Percentiles rank a stretch among this genome's conserved stretches.
Conservation (phyloP, 768 basidiomycete genomes). For the Russula abietina region DNA sequence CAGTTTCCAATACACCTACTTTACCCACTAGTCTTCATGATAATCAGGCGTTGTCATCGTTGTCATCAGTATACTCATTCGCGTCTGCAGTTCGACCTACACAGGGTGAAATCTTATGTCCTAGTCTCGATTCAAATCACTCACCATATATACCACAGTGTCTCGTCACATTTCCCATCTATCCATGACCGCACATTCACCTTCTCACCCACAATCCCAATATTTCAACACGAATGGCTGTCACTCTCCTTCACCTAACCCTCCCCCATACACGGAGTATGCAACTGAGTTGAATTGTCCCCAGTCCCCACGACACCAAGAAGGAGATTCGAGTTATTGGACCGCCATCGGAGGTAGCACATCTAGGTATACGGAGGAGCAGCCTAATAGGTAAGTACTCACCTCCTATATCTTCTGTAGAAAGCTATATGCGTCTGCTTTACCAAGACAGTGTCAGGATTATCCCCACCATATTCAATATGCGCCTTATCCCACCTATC, state of each 20-base stretch:
- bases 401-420: neutral
- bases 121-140: neutral
- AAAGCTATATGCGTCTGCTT: slow-evolving; percentile 20
- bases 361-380: slow-evolving; percentile 51
- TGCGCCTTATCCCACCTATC: slow-evolving; percentile 39
- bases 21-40: slow-evolving; percentile 52
- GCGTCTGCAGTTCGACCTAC: slow-evolving; percentile 72
- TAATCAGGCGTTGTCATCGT: slow-evolving; percentile 57
- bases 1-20: slow-evolving; percentile 2
- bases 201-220: slow-evolving; percentile 51
- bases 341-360: slow-evolving; percentile 55
- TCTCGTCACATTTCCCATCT: slow-evolving; percentile 59
- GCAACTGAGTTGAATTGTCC: slow-evolving; percentile 55
- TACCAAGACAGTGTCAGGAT: slow-evolving; percentile 26
- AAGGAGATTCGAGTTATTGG: slow-evolving; percentile 56
- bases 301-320: slow-evolving; percentile 40
- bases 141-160: slow-evolving; percentile 38
- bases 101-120: slow-evolving; percentile 46
- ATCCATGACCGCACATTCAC: slow-evolving; percentile 51
- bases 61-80: slow-evolving; percentile 64
- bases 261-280: slow-evolving; percentile 63
- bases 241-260: slow-evolving; percentile 33
- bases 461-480: slow-evolving; percentile 39
- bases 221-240: slow-evolving; percentile 37
- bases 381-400: slow-evolving; percentile 26